Base-by-base conservation (phyloP, 2,329 filamentous ascomycete species). In the Beauveria sp. region DNA sequence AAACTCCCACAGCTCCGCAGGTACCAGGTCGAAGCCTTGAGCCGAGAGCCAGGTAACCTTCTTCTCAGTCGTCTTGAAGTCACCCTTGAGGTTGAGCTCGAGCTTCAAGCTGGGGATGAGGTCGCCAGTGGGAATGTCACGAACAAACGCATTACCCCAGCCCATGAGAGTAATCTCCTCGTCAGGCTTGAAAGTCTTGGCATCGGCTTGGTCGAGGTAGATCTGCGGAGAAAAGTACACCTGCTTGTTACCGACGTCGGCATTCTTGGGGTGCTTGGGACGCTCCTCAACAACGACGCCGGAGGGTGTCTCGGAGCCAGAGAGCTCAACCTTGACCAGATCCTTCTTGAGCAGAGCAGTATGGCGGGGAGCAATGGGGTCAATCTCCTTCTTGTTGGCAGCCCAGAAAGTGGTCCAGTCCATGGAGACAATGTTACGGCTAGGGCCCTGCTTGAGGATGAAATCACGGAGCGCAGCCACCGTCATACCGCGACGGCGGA, bases 141-240 rank as follows among this genome's bases (percentile, higher is more conserved):
- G 84, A 26, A 94, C 89, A 66, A 92, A 84, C 14, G 89, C 91
- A 70, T 96, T 96, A 67, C 93, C 94, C 93, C 93, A 97, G 73
- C 89, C 89, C 93, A 97, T 97, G 47, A 97, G 81, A 0, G 93
- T 97, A 69, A 97, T 90, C 75, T 97, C 92, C 78, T 97, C 93
- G 70, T 88, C 87, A 63, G 88, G 81, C 68, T 85, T 88, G 76
- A 97, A 96, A 28, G 83, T 83, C 72, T 88, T 87, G 64, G 88
- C 91, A 69, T 97, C 93, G 51, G 82, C 89, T 75, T 97, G 93
- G 71, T 97, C 93, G 57, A 97, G 78, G 63, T 94, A 79, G 66
- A 97, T 80, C 64, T 86, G 82, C 61, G 83, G 82, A 70, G 89
- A 90, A 73, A 88, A 96, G 28, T 85, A 81, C 5, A 96, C 90